Evolutionary conservation across 2,329 filamentous ascomycete genomes (phyloP).

Genomic region (Arthrocladium fulminans): DNA sequence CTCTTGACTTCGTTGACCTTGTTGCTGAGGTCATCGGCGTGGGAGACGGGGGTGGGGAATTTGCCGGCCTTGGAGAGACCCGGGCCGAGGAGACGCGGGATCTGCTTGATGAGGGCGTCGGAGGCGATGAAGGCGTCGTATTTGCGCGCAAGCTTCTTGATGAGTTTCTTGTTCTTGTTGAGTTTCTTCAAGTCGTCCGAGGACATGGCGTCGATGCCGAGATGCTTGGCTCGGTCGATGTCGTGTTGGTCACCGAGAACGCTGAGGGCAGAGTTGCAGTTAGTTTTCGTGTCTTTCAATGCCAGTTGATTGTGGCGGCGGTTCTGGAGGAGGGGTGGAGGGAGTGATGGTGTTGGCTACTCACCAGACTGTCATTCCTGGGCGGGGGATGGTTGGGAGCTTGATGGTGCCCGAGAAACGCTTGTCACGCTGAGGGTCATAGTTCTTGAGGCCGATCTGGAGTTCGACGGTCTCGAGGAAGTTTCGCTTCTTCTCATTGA

Average conservation of each 20-base stretch:
- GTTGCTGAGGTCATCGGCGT: constrained; percentile 83
- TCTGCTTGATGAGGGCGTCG: constrained; percentile 98
- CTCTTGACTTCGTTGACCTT: constrained; percentile 99
- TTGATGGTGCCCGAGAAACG: constrained; percentile 99
- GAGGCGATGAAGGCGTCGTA: constrained; percentile 99
- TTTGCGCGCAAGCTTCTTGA: constrained; percentile 99
- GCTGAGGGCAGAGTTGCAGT: constrained; percentile 37
- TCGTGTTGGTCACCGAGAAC: constrained; percentile 92
- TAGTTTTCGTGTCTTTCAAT: constrained; percentile 9
- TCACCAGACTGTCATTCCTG: constrained; percentile 77
- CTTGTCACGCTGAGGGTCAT: constrained; percentile 99
- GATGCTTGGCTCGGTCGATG: constrained; percentile 99
- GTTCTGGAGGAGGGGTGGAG: constrained; percentile 1
- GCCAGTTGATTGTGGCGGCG: background rate
- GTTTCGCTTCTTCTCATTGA: constrained; percentile 94
- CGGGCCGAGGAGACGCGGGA: constrained; percentile 96
- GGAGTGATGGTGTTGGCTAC: constrained; percentile 1
- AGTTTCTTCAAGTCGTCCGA: constrained; percentile 99
- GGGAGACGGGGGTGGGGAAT: constrained; percentile 97
- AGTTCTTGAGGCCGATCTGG: constrained; percentile 95
- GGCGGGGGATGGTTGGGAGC: constrained; percentile 63
- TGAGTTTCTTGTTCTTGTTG: constrained; percentile 99
- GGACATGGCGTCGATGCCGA: constrained; percentile 96
- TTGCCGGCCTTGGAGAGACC: constrained; percentile 88
- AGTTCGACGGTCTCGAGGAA: constrained; percentile 83